Evolutionary conservation across 169 alveolate species (phyloP), one percentile per base, ranked within the genome.

Genomic region (Toxoplasma gondii): DNA sequence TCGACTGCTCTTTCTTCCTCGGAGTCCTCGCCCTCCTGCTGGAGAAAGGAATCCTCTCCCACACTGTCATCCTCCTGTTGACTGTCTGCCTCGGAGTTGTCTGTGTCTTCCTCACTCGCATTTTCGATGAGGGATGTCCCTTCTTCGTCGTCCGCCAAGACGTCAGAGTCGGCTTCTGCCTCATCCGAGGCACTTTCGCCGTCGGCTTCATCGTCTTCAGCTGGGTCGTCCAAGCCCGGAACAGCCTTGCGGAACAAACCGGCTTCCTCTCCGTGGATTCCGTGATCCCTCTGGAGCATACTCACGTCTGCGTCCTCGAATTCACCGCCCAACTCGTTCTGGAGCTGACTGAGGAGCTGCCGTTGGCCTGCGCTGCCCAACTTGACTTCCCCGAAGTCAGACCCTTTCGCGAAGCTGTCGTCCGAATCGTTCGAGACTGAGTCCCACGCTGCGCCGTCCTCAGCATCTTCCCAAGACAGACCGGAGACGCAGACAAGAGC

Each of bases 61-160:
- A 39, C 41, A 39, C 41, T 39, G 41, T 39, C 41, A 39, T 39
- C 67, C 2, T 44, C 67, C 36, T 24, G n/a, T 41, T 29, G 34
- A 29, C 38, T 44, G 54, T 82, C 90, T 17, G n/a, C 90, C 41
- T 82, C 90, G 69, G 39, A 82, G 67, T 29, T 36, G 54, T 82
- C 90, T 41, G 31, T 29, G 67, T 82, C 90, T 27, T 82, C 90
- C 69, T 7, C 67, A 4, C 39, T 49, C 38, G n/a, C 90, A 41
- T 24, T 36, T 29, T 82, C 90, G 36, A 82, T 10, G 67, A 82
- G 41, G 38, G 90, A 24, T 29, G 31, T 29, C 54, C 31, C 88
- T 10, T 24, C n/a, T 10, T 82, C 69, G 69, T 43, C 19, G 24
- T 82, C 90, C 9, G 17, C 41, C n/a, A 7, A 5, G 41, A 4